These are phyloP conservation scores for Vaccinium myrtillus DNA, from an alignment of 148 eudicot species.

Conservation along the genomic window DNA sequence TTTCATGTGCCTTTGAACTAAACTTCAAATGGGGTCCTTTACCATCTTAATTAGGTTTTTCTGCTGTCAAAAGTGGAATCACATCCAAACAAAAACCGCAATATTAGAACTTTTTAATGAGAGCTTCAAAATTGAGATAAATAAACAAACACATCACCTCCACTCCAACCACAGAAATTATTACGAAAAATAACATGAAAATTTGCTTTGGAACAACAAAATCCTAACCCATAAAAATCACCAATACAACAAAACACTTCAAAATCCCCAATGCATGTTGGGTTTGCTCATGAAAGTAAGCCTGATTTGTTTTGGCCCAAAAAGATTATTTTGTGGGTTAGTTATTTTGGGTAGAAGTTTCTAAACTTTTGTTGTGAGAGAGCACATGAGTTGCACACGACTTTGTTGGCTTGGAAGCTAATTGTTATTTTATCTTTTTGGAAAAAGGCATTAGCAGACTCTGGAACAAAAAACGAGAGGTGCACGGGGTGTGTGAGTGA, in stretches of 20 bases:
- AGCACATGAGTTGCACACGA: no score
- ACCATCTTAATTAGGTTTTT: background rate
- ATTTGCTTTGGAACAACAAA: background rate
- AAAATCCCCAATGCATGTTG: background rate
- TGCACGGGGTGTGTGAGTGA: no score
- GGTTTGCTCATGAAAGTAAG: no score
- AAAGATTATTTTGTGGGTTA: no score
- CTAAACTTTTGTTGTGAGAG: no score
- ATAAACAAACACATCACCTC: background rate
- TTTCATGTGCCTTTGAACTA: background rate
- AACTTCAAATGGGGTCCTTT: background rate
- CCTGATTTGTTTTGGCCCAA: no score
- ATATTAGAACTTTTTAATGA: background rate
- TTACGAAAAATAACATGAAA: background rate
- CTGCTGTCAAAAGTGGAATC: background rate
- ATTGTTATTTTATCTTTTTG: no score
- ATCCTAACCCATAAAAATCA: background rate
- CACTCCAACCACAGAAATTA: background rate
- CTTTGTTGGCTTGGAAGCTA: no score
- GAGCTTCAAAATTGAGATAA: background rate
- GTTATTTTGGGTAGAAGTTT: no score
- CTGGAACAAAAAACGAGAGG: no score
- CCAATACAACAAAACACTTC: background rate
- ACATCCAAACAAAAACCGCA: background rate
- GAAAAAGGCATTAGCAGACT: no score